Base-by-base conservation (phyloP, 305 asterid genomes). In the Andrographis paniculata region DNA sequence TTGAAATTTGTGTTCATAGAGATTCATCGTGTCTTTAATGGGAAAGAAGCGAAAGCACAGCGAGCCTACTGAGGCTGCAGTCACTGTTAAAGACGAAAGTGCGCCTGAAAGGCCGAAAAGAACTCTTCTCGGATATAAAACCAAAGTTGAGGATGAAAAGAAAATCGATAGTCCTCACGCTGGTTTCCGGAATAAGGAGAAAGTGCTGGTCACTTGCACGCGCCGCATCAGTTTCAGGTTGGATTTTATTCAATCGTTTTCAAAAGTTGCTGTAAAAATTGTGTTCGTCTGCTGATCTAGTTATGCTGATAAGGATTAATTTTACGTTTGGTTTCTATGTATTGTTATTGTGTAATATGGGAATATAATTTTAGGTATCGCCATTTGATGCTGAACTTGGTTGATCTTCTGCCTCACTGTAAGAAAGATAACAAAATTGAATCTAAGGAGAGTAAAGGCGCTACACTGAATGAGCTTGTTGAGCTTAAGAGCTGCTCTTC, bases 381-480 rank as follows among this genome's bases (percentile, higher is more conserved):
- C 48, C 96, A 86, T 64, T 55, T 86, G 86, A 86, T 91, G 96
- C 61, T 86, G 87, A 91, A 80, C 56, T 52, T 80, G 83, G 87
- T 91, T 14, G 82, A 84, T 9, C 73, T 91, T 15, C 67, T 91
- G 63, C 96, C 96, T 1, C 99, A 91, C 19, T 80, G 83, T 56
- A 91, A 86, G 92, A 91, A 86, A 55, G 99, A 91, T 53, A 91
- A 63, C 74, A 91, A 91, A 54, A 88, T 91, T 17, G 96, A 91
- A 66, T 75, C 93, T 19, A 91, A 91, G 77, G 80, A 61, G 62
- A 77, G 92, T 65, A 91, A 91, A 86, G 99, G 99, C 33, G 61
- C 94, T 0, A 72, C 94, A 35, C 71, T 91, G 74, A 91, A 80
- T 54, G 96, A 91, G 79, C 84, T 91, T 6, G 94, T 91, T 31